phyloP scores from a whole-genome alignment of 768 basidiomycete genomes.

The Leccinum boreale region DNA sequence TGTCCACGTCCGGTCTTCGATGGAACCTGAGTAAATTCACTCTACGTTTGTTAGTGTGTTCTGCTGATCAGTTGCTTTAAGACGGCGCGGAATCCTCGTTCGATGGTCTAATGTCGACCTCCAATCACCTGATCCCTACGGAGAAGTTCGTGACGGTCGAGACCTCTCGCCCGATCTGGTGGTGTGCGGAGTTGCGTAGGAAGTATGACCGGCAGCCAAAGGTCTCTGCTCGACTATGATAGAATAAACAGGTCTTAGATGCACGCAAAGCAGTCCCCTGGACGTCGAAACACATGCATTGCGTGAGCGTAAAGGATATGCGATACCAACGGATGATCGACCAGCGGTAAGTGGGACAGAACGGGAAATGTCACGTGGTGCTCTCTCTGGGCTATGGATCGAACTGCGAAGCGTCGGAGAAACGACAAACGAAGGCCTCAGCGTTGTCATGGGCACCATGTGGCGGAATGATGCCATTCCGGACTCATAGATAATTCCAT shows the following conservation, averaged over 20 bases:
- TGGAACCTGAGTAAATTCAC: conserved; percentile 79
- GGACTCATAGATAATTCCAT: too few species aligned
- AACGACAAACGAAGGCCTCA: neutral
- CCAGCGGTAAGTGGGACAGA: neutral
- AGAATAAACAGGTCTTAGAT: neutral
- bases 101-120: conserved; percentile 84
- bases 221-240: neutral
- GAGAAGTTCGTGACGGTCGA: conserved; percentile 64
- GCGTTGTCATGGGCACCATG: too few species aligned
- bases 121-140: conserved; percentile 80
- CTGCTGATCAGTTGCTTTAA: conserved; percentile 26
- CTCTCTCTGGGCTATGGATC: neutral
- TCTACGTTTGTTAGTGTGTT: neutral
- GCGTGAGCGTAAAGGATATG: neutral
- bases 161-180: conserved; percentile 85
- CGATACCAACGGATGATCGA: neutral
- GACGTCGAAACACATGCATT: neutral
- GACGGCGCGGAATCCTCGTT: conserved; percentile 71
- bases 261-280: neutral
- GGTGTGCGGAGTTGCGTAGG: conserved; percentile 72
- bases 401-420: neutral
- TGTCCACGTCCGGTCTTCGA: conserved; percentile 80
- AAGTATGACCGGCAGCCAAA: neutral
- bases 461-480: too few species aligned
- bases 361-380: neutral